A percentile compares a stretch with the other conserved stretches of the same genome.
These are phyloP conservation scores for Arachnomyces sp. DNA, from an alignment of 2,329 filamentous ascomycete genomes.

Conservation along the genomic window DNA sequence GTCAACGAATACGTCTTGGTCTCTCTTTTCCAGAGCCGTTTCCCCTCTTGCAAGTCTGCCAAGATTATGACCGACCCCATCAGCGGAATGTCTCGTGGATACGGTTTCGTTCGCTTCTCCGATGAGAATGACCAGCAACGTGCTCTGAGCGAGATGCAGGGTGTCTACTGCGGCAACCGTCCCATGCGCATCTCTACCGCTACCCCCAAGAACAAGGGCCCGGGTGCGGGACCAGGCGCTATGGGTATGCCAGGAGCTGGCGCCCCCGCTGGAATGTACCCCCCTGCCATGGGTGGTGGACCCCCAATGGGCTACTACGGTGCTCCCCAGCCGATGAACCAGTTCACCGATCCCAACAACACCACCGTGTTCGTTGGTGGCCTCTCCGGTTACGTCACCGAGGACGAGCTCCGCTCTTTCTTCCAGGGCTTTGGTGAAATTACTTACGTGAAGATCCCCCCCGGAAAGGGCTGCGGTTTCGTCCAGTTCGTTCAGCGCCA, in stretches of 20 bases:
- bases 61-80: conserved; percentile 99
- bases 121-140: conserved; percentile 95
- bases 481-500: conserved; percentile 99
- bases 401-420: conserved; percentile 98
- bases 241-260: conserved; percentile 41
- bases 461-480: conserved; percentile 97
- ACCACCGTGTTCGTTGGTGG: conserved; percentile 98
- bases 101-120: conserved; percentile 95
- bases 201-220: conserved; percentile 80
- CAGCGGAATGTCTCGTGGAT: conserved; percentile 92
- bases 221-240: conserved; percentile 44
- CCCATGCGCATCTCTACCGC: conserved; percentile 98
- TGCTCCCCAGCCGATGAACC: conserved; percentile 82
- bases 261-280: conserved; percentile 55
- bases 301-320: conserved; percentile 59
- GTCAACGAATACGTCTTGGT: conserved; percentile 98
- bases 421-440: conserved; percentile 99
- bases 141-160: conserved; percentile 95
- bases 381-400: conserved; percentile 93
- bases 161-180: conserved; percentile 95
- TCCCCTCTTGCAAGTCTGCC: conserved; percentile 95
- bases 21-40: conserved; percentile 91
- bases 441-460: conserved; percentile 99
- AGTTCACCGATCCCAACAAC: conserved; percentile 99
- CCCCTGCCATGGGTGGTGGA: conserved; percentile 51